Evolutionary conservation across 1,139 yeast species (phyloP).

Genomic region (Lodderomyces orthopsilosis): DNA sequence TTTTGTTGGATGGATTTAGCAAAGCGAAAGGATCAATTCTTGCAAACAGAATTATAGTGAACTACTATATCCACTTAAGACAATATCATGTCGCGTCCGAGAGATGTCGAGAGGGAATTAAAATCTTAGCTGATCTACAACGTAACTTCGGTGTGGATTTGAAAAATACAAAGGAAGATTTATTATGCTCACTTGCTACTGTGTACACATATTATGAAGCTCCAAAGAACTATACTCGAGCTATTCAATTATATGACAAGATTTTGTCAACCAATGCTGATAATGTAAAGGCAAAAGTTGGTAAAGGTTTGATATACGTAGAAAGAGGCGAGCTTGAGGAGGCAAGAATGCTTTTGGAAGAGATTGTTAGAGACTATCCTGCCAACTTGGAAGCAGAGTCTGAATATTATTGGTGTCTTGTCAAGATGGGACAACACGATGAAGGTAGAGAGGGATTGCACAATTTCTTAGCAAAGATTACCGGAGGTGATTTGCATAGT

Average conservation of each 20-base stretch:
- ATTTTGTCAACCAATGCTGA: constrained; percentile 46
- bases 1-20: constrained; percentile 54
- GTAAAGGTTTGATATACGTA: constrained; percentile 74
- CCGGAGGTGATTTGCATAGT: constrained; percentile 52
- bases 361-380: constrained; percentile 51
- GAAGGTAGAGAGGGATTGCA: constrained; percentile 54
- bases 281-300: constrained; percentile 66
- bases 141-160: constrained; percentile 48
- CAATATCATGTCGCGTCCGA: constrained; percentile 66
- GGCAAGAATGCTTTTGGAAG: constrained; percentile 52
- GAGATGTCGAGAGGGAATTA: constrained; percentile 60
- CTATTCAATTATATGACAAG: constrained; percentile 66
- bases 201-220: constrained; percentile 84
- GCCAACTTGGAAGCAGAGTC: constrained; percentile 58
- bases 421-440: constrained; percentile 49
- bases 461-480: constrained; percentile 40
- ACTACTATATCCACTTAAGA: constrained; percentile 56
- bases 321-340: constrained; percentile 57
- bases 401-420: constrained; percentile 79
- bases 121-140: constrained; percentile 48
- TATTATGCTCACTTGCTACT: constrained; percentile 67
- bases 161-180: constrained; percentile 52
- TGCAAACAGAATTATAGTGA: constrained; percentile 63
- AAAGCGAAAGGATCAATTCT: constrained; percentile 50
- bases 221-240: constrained; percentile 80